Conservation (phyloP, 352 stramenopile species). For the Phytopythium boreale region DNA sequence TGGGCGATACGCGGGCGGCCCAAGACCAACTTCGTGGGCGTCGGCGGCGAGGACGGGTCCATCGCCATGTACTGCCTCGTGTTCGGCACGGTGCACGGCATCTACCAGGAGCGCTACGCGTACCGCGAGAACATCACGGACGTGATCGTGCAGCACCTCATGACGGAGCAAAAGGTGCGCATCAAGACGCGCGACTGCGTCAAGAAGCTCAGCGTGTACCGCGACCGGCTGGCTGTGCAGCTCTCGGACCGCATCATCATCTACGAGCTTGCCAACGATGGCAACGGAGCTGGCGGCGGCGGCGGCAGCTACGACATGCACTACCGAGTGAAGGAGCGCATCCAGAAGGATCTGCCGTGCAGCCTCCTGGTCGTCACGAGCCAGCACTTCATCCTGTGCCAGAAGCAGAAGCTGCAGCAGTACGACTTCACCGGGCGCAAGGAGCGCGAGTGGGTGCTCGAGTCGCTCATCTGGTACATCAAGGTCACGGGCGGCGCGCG, state of each 20-base stretch:
- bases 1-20: slow-evolving; percentile 84
- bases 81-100: slow-evolving; percentile 90
- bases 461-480: slow-evolving; percentile 90
- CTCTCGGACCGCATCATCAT: slow-evolving; percentile 93
- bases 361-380: slow-evolving; percentile 89
- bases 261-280: slow-evolving; percentile 89
- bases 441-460: slow-evolving; percentile 85
- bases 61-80: slow-evolving; percentile 86
- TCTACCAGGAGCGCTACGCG: slow-evolving; percentile 93
- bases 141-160: slow-evolving; percentile 94
- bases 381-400: slow-evolving; percentile 90
- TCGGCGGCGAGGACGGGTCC: slow-evolving; percentile 86
- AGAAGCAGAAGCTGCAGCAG: slow-evolving; percentile 92
- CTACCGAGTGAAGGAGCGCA: slow-evolving; percentile 90
- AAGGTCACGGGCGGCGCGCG: slow-evolving; percentile 90
- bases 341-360: slow-evolving; percentile 81
- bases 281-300: slow-evolving; percentile 12
- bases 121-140: slow-evolving; percentile 94
- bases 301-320: slow-evolving; percentile 88
- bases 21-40: slow-evolving; percentile 83
- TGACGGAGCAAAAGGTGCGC: slow-evolving; percentile 93
- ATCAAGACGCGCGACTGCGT: slow-evolving; percentile 95
- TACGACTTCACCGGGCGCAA: slow-evolving; percentile 89
- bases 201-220: slow-evolving; percentile 93
- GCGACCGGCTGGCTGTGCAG: slow-evolving; percentile 91